Conservation (phyloP, 805 yeast genomes). For the Jamesozyma lodderae region DNA sequence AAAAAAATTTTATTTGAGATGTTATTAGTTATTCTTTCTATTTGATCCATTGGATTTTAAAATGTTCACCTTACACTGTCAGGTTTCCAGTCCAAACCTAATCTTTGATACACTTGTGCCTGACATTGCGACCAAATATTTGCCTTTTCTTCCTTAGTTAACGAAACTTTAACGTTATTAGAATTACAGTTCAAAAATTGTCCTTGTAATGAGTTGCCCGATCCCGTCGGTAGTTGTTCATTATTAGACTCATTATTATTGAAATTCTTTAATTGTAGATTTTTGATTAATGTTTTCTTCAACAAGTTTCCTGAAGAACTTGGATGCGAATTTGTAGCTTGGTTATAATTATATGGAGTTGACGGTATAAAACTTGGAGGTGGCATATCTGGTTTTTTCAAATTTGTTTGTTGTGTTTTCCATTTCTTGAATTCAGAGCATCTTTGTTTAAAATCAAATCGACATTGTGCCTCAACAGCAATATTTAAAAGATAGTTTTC, state of each 20-base stretch:
- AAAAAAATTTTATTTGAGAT: too few species aligned
- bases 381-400: slow-evolving; percentile 29
- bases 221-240: neutral
- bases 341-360: neutral
- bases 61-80: slow-evolving; percentile 27
- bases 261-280: slow-evolving; percentile 12
- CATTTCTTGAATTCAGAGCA: slow-evolving; percentile 40
- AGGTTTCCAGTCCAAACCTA: slow-evolving; percentile 55
- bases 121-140: slow-evolving; percentile 59
- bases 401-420: slow-evolving; percentile 27
- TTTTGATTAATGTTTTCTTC: slow-evolving; percentile 30
- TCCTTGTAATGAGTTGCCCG: neutral
- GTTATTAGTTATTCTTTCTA: too few species aligned
- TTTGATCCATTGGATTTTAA: too few species aligned
- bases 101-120: slow-evolving; percentile 43
- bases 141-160: slow-evolving; percentile 50
- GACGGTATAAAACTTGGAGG: slow-evolving; percentile 27
- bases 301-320: slow-evolving; percentile 9
- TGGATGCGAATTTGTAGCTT: neutral
- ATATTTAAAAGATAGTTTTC: slow-evolving; percentile 58
- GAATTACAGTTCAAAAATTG: neutral
- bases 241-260: slow-evolving; percentile 2
- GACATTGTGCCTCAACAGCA: slow-evolving; percentile 64
- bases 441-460: slow-evolving; percentile 49
- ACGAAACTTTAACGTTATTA: slow-evolving; percentile 13